Base-by-base conservation (phyloP, 2,329 filamentous ascomycete species). In the Beauveria scarabaeidicola region DNA sequence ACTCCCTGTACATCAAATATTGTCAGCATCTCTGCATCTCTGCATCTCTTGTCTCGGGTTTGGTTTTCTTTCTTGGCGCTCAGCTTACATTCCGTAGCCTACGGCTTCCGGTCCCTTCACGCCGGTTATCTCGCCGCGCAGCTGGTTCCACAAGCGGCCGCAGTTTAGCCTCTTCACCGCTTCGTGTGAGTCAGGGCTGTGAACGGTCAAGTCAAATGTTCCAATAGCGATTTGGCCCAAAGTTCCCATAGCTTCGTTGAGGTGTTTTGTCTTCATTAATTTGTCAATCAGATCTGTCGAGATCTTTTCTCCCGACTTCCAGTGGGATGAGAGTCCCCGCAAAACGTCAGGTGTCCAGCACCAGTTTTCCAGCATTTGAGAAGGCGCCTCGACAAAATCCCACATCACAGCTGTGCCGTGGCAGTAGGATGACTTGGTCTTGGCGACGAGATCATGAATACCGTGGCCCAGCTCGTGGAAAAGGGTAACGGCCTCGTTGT, bases 121-220 rank as follows among this genome's bases (percentile, higher is more conserved):
- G 60, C 88, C 86, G 36, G 81, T 81, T 64, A 93, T 90, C 62
- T 92, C 78, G 13, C 82, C 80, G 52, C 90, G 81, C 50, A 93
- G 79, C 29, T 82, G 77, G 71, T 94, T 93, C 79, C 90, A 93
- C 25, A 86, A 75, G 62, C 79, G 77, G 52, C 83, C 83, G 32
- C 86, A 77, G 60, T 91, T 81, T 62, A 92, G 72, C 23, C 78
- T 74, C 75, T 90, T 80, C 17, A 88, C 75, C n/a, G 84, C 87
- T 11, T 82, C 83, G 64, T 90, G 88, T n/a, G 80, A 81, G 64
- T 79, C 77, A 8, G 88, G 86, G 29, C 85, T 83, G 73, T 94
- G 90, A 3, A 93, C 81, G 0, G 84, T 84, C 89, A 94, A 93
- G 70, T 94, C 89, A 66, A 90, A 93, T 62, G 90, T 87, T 43